Conservation (phyloP, 495 filamentous ascomycete genomes). For the Penicillium maclennaniae region DNA sequence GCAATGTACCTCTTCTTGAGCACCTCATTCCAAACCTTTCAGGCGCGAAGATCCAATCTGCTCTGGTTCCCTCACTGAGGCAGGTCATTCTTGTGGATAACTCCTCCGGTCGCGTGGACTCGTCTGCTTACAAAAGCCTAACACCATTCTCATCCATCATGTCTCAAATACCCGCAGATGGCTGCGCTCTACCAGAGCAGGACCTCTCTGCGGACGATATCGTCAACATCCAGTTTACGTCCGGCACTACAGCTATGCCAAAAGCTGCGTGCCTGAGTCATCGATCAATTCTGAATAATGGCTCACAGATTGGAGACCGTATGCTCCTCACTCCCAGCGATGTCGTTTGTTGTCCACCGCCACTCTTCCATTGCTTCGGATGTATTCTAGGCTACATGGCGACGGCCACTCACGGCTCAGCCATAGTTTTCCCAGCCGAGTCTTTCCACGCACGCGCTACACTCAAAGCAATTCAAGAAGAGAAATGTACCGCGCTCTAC, state of each 20-base stretch:
- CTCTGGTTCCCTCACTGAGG: conserved; percentile 63
- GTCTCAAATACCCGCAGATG: conserved; percentile 49
- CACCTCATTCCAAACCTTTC: conserved; percentile 60
- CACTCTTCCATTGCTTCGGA: conserved; percentile 92
- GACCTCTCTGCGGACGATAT: conserved; percentile 64
- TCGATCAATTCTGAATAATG: conserved; percentile 84
- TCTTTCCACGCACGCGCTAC: conserved; percentile 78
- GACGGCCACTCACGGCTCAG: conserved; percentile 78
- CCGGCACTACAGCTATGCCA: conserved; percentile 81
- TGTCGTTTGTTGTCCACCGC: conserved; percentile 80
- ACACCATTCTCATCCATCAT: conserved; percentile 49
- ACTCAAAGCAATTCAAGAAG: conserved; percentile 66
- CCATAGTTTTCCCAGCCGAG: conserved; percentile 82
- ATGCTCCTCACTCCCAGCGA: conserved; percentile 74
- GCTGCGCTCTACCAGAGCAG: conserved; percentile 33
- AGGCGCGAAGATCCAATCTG: conserved; percentile 53
- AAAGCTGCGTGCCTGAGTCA: conserved; percentile 92
- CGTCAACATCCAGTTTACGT: conserved; percentile 96
- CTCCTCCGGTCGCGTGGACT: conserved; percentile 55
- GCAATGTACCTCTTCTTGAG: conserved; percentile 67
- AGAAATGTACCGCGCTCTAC: conserved; percentile 79
- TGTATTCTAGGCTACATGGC: conserved; percentile 91
- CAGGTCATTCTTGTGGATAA: conserved; percentile 81
- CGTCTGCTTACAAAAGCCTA: conserved; percentile 38
- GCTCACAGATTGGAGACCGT: conserved; percentile 70